These are phyloP conservation scores for Fraxinus platypoda DNA, from an alignment of 305 asterid species.

Conservation along the genomic window DNA sequence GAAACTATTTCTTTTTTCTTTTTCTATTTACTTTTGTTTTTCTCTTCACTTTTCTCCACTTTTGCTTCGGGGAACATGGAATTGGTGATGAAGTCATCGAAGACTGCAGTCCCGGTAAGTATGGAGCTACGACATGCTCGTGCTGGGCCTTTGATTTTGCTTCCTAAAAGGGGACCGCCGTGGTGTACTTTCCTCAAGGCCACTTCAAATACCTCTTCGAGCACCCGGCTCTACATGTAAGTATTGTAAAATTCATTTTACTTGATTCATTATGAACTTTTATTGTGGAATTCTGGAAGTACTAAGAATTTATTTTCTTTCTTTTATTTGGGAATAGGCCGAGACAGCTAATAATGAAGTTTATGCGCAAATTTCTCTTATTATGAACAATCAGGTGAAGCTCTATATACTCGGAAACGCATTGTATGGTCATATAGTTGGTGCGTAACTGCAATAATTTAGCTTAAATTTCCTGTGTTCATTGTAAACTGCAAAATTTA, in stretches of 20 bases:
- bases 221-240: slow-evolving; percentile 68
- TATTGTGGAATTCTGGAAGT: neutral
- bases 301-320: slow-evolving; percentile 7
- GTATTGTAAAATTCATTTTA: neutral
- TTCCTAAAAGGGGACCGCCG: slow-evolving; percentile 82
- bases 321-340: slow-evolving; percentile 44
- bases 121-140: slow-evolving; percentile 99
- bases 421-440: neutral
- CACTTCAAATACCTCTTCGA: slow-evolving; percentile 74
- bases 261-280: slow-evolving; percentile 11
- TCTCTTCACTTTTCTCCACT: too few relatives aligned
- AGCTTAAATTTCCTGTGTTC: neutral
- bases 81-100: slow-evolving; percentile 29
- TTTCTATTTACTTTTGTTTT: neutral
- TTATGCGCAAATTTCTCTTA: slow-evolving; percentile 76
- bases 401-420: slow-evolving; percentile 2
- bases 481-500: slow-evolving; percentile 12
- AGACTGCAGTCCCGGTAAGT: slow-evolving; percentile 47
- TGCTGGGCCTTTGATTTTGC: slow-evolving; percentile 89
- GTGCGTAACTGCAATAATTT: slow-evolving; percentile 1
- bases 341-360: slow-evolving; percentile 82
- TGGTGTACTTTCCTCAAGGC: slow-evolving; percentile 92
- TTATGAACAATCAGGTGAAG: slow-evolving; percentile 74
- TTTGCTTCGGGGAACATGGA: slow-evolving; percentile 42
- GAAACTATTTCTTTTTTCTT: neutral